phyloP scores from a whole-genome alignment of 768 basidiomycete species.

The Russula sp. region DNA sequence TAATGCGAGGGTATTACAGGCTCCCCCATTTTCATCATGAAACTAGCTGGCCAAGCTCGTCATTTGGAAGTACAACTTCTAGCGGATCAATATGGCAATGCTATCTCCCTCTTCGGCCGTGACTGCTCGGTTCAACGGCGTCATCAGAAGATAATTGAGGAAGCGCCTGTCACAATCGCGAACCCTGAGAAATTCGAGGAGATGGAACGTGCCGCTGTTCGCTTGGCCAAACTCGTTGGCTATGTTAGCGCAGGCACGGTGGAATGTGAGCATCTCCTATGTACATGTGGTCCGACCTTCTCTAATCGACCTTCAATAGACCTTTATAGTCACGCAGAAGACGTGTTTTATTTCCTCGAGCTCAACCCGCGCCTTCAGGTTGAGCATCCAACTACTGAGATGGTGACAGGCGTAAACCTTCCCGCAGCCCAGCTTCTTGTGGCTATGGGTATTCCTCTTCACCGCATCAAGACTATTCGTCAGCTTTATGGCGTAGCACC shows the following conservation, averaged over 20 bases:
- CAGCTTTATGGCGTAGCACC: slow-evolving; percentile 93
- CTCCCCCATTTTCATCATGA: slow-evolving; percentile 99
- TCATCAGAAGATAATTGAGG: slow-evolving; percentile 99
- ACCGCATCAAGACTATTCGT: slow-evolving; percentile 93
- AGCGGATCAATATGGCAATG: slow-evolving; percentile 98
- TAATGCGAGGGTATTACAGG: slow-evolving; percentile 40
- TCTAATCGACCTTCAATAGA: slow-evolving; percentile 41
- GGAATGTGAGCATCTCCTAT: slow-evolving; percentile 59
- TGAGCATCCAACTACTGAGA: slow-evolving; percentile 99
- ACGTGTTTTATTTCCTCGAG: slow-evolving; percentile 96
- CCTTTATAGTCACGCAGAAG: slow-evolving; percentile 90
- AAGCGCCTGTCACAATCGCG: slow-evolving; percentile 98
- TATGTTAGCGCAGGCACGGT: slow-evolving; percentile 99
- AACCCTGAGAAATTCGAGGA: slow-evolving; percentile 86
- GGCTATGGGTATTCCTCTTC: slow-evolving; percentile 96
- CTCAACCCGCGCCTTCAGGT: slow-evolving; percentile 99
- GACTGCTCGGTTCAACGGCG: slow-evolving; percentile 99
- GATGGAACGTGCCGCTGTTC: slow-evolving; percentile 99
- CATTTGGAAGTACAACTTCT: slow-evolving; percentile 98
- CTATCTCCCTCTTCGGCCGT: slow-evolving; percentile 97
- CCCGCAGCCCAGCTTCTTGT: slow-evolving; percentile 96
- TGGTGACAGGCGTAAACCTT: slow-evolving; percentile 98
- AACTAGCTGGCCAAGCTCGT: slow-evolving; percentile 94
- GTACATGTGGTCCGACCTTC: slow-evolving; percentile 3
- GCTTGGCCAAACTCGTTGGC: slow-evolving; percentile 96